Conservation (phyloP, 2,329 filamentous ascomycete species). For the Sporothrix globosa region DNA sequence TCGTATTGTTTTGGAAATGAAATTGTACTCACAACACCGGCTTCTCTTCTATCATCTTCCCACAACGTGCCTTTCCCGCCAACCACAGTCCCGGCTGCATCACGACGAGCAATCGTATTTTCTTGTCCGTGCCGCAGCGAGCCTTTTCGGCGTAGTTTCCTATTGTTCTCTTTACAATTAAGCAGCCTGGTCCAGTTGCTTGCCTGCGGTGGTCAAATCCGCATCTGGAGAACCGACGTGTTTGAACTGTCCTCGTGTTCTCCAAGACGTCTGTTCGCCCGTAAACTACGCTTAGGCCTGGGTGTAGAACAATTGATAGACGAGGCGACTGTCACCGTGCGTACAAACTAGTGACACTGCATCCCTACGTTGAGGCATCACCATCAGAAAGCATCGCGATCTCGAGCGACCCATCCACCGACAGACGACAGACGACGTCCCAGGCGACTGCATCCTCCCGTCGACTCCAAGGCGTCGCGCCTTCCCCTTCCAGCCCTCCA, state of each 20-base stretch:
- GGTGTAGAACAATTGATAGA: background rate
- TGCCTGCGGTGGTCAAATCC: background rate
- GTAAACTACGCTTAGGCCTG: conserved; percentile 7
- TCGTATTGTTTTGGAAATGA: conserved; percentile 26
- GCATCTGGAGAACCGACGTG: conserved; percentile 14
- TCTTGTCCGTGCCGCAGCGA: conserved; percentile 13
- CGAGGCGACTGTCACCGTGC: background rate
- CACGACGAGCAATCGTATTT: conserved; percentile 3
- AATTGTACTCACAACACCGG: conserved; percentile 17
- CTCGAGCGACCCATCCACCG: background rate
- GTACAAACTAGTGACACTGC: background rate
- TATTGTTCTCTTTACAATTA: background rate
- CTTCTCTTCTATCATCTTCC: background rate
- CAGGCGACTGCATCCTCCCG: background rate
- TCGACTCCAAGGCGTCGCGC: background rate
- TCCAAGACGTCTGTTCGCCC: conserved; percentile 12
- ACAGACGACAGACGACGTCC: too few species aligned
- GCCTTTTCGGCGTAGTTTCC: conserved; percentile 24
- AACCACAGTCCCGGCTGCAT: conserved; percentile 4
- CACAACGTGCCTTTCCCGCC: background rate
- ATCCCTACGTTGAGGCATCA: background rate
- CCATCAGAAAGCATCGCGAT: background rate
- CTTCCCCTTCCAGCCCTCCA: background rate
- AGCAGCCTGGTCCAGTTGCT: conserved; percentile 15
- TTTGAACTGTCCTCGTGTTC: background rate